Percentiles rank a stretch among this genome's conserved stretches.
Conservation (phyloP, 768 basidiomycete species). For the Pholiota microspora region DNA sequence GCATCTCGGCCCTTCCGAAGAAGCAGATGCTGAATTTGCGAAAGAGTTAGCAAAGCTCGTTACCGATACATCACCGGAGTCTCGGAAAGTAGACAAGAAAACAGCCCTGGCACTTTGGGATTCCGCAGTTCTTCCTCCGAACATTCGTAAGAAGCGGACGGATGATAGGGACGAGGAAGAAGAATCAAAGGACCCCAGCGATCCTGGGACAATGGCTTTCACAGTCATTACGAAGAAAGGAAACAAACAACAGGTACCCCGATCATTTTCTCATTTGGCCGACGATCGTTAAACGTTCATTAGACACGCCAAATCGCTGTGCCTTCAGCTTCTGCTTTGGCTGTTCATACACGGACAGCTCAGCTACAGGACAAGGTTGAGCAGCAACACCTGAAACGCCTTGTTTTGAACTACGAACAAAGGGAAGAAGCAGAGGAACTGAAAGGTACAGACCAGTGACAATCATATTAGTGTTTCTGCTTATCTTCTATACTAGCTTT, state of each 20-base stretch:
- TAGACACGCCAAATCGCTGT: constrained; percentile 88
- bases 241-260: constrained; percentile 82
- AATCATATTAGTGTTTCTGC: background rate
- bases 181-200: constrained; percentile 31
- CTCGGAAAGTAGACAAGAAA: constrained; percentile 85
- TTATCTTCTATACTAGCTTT: constrained; percentile 41
- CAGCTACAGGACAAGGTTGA: constrained; percentile 95
- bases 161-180: constrained; percentile 59
- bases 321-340: constrained; percentile 83
- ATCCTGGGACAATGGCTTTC: constrained; percentile 75
- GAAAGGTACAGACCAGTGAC: constrained; percentile 58
- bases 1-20: constrained; percentile 77
- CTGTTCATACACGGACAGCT: constrained; percentile 86
- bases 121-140: constrained; percentile 71
- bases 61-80: constrained; percentile 80
- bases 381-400: constrained; percentile 94
- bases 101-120: constrained; percentile 88
- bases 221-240: constrained; percentile 91
- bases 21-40: constrained; percentile 90
- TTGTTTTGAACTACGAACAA: constrained; percentile 90
- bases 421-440: constrained; percentile 84
- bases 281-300: too few species aligned
- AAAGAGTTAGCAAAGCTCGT: constrained; percentile 96
- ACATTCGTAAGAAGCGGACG: constrained; percentile 59
- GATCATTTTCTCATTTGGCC: too few species aligned